Evolutionary conservation across 2,329 filamentous ascomycete species (phyloP), one percentile per base, ranked within the genome.

Genomic region (Fusarium brachygibbosum): DNA sequence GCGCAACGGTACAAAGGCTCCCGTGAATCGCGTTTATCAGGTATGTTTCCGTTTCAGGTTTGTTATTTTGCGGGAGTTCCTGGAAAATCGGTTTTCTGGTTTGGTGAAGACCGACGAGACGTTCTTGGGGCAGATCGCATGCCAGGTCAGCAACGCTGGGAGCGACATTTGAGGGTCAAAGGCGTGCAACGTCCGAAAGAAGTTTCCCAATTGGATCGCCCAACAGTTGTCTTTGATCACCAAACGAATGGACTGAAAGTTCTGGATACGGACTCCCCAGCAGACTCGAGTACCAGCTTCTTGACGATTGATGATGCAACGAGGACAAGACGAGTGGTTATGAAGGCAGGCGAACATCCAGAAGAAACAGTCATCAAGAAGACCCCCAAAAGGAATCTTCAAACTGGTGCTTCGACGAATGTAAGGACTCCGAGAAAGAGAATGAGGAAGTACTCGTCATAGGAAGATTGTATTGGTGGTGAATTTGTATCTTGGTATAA

Each of bases 101-200:
- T 75, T 48, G 73, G 73, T 13, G 73, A 75, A 37, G 73, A 75
- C 53, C 58, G 73, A 11, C 44, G 73, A 28, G 73, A 75, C 25
- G 73, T 74, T 16, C 69, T 75, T 31, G 70, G 73, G 11, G 68
- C 73, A 28, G 73, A 74, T 38, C 69, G 69, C n/a, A 75, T 75
- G 73, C 73, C 73, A n/a, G 73, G 70, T 4, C 73, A 75, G 61
- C 60, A 46, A 21, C 68, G 73, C 4, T 70, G 60, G 53, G 73
- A 75, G 54, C 56, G 61, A 28, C 73, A 75, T 44, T 71, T 62
- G 45, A 21, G 19, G 6, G 19, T 44, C 5, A 56, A 48, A 31
- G 37, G 40, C 3, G 46, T 42, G 13, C 38, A 53, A 17, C 52
- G 63, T 11, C 55, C 63, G 10, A 48, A 29, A 14, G 46, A 65